Evolutionary conservation across 371 early-diverging fungal species (phyloP).

Genomic region (Mucor piriformis): DNA sequence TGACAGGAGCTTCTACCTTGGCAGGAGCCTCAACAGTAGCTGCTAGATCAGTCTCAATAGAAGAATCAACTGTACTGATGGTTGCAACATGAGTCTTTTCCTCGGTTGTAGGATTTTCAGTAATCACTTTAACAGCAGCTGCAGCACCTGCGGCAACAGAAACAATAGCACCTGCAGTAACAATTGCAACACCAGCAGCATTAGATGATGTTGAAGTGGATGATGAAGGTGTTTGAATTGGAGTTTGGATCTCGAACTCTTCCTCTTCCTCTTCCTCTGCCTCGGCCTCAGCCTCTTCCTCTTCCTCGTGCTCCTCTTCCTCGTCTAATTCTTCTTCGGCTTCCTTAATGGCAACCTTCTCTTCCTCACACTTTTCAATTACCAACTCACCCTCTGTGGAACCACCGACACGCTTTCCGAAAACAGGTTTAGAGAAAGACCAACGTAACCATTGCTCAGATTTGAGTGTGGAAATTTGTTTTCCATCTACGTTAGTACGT

Average conservation of each 20-base stretch:
- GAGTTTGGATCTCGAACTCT: slow-evolving; percentile 20
- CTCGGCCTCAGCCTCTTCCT: slow-evolving; percentile 27
- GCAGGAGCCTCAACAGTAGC: slow-evolving; percentile 13
- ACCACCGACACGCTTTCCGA: slow-evolving; percentile 25
- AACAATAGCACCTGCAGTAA: slow-evolving; percentile 9
- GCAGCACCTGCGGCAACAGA: slow-evolving; percentile 13
- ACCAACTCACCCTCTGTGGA: slow-evolving; percentile 10
- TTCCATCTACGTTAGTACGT: slow-evolving; percentile 27
- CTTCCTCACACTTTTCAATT: slow-evolving; percentile 34
- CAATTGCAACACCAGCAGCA: slow-evolving; percentile 16
- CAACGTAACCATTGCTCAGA: slow-evolving; percentile 47
- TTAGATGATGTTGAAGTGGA: slow-evolving; percentile 11
- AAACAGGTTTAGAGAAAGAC: slow-evolving; percentile 46
- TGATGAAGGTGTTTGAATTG: slow-evolving; percentile 26
- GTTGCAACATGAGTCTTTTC: neutral
- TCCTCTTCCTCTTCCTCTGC: slow-evolving; percentile 13
- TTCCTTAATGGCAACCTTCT: slow-evolving; percentile 28
- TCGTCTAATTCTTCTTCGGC: slow-evolving; percentile 35
- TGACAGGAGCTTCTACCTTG: slow-evolving; percentile 1
- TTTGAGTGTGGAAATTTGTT: slow-evolving; percentile 24
- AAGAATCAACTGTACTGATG: slow-evolving; percentile 1
- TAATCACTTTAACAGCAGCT: slow-evolving; percentile 3
- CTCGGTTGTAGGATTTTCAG: neutral
- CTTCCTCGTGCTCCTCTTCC: slow-evolving; percentile 30
- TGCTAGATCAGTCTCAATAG: slow-evolving; percentile 1